Percentiles rank a stretch among this genome's conserved stretches.
phyloP scores from a whole-genome alignment of 2,329 filamentous ascomycete genomes.

The Fusarium nisikadoi region DNA sequence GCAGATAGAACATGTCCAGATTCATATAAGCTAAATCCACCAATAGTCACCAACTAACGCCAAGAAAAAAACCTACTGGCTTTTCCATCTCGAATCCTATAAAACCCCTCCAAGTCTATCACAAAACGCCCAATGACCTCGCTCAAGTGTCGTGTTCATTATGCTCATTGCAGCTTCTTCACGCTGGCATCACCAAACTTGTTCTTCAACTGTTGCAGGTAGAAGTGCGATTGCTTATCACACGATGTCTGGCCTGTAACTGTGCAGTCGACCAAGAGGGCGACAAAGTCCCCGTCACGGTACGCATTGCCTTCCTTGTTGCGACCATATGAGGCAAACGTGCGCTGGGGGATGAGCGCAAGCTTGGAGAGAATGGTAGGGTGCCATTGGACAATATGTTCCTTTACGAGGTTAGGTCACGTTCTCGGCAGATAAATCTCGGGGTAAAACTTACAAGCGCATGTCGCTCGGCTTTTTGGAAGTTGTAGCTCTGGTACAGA shows the following conservation, averaged over 20 bases:
- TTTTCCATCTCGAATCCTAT: constrained; percentile 14
- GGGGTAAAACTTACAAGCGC: constrained; percentile 73
- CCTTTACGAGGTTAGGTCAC: constrained; percentile 59
- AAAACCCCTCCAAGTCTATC: constrained; percentile 21
- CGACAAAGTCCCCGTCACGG: constrained; percentile 84
- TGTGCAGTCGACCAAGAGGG: constrained; percentile 81
- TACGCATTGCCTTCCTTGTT: constrained; percentile 71
- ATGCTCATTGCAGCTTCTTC: constrained; percentile 10
- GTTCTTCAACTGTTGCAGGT: constrained; percentile 59
- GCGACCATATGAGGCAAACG: constrained; percentile 81
- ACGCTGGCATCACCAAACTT: constrained; percentile 46
- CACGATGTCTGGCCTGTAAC: constrained; percentile 69
- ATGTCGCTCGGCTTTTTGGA: constrained; percentile 93
- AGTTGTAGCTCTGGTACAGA: constrained; percentile 92
- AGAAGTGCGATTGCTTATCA: constrained; percentile 72
- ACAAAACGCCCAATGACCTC: constrained; percentile 30
- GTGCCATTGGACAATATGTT: constrained; percentile 95
- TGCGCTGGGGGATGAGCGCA: constrained; percentile 86
- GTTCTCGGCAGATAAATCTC: not conserved
- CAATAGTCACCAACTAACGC: constrained; percentile 24
- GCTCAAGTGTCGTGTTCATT: constrained; percentile 27
- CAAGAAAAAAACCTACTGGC: constrained; percentile 15
- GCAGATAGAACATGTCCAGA: not conserved
- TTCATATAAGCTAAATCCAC: constrained; percentile 19
- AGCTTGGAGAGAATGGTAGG: constrained; percentile 92